These are phyloP conservation scores for Barbatosphaeria neglecta DNA, from an alignment of 495 filamentous ascomycete species.

Conservation along the genomic window DNA sequence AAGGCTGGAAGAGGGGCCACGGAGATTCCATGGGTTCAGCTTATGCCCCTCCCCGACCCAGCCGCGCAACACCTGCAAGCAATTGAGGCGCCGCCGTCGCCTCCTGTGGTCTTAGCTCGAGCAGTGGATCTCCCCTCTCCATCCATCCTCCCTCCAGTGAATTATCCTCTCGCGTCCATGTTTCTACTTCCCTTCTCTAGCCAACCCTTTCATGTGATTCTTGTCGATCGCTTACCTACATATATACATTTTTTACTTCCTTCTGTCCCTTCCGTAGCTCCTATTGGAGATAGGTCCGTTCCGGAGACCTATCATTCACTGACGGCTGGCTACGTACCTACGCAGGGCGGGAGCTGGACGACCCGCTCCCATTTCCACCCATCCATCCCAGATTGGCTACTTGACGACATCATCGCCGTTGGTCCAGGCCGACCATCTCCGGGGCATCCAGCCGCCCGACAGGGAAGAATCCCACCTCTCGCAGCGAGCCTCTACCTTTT, in stretches of 20 bases:
- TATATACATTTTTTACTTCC: neutral
- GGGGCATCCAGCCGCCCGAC: slow-evolving; percentile 20
- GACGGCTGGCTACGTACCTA: neutral
- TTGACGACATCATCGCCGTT: slow-evolving; percentile 75
- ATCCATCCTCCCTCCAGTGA: no score
- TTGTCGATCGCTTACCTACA: neutral
- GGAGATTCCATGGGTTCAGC: neutral
- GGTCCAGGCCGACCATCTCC: slow-evolving; percentile 44
- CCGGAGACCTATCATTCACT: neutral
- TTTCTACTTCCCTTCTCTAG: neutral
- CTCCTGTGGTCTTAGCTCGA: no score
- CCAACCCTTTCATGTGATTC: neutral
- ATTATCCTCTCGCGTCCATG: neutral
- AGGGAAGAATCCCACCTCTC: slow-evolving; percentile 8
- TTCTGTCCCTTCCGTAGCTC: neutral
- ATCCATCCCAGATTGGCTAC: slow-evolving; percentile 68
- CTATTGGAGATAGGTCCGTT: neutral
- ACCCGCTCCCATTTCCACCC: slow-evolving; percentile 50
- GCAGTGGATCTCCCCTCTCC: no score
- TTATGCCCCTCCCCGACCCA: no score
- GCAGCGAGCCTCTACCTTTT: slow-evolving; percentile 8
- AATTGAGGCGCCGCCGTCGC: no score
- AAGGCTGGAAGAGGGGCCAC: neutral
- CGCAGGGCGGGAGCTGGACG: slow-evolving; percentile 7
- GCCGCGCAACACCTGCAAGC: no score